Base-by-base conservation (phyloP, 371 early-diverging fungal species). In the Apophysomyces variabilis region DNA sequence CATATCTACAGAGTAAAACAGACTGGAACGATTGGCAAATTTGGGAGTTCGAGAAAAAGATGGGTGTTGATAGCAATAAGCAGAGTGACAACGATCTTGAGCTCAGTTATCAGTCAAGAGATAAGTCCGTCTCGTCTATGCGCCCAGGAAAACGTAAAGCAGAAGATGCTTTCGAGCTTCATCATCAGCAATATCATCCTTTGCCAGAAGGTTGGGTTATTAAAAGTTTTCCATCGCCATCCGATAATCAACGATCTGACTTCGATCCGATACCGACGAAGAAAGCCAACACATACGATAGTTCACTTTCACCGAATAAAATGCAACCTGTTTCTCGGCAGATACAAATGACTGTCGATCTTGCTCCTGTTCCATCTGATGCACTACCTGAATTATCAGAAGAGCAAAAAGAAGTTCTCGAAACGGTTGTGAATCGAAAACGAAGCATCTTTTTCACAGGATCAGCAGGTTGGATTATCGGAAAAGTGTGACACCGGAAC, bases 361-460 rank as follows among this genome's bases (percentile, higher is more conserved):
- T 18, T n/a, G n/a, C 18, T 47, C 47, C n/a, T 13, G 7, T 16
- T 7, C 1, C 18, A n/a, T 14, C 47, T n/a, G 47, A n/a, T 47
- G 7, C n/a, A 7, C 16, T 47, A n/a, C 47, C 47, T 14, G 47
- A 14, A 16, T 64, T 91, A 45, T 89, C 91, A 3, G 69, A 61
- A 0, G 86, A 91, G 61, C 93, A 93, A 72, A 72, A 75, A 32
- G 66, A 73, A 56, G 76, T 91, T 3, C 68, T 89, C 38, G 64
- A 87, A 18, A 47, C 75, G 57, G 89, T 87, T n/a, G 75, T 91
- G 13, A 67, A 86, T 36, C 56, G 75, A 16, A 68, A 79, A 5
- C 70, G 82, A 36, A 91, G 79, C 58, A 68, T 92, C 16, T 93
- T 93, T 62, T 90, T 91, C 66, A 92, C 94, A 4, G 95, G 95